Conservation (phyloP, 176 grass and related monocot genomes). For the Carex parvula region DNA sequence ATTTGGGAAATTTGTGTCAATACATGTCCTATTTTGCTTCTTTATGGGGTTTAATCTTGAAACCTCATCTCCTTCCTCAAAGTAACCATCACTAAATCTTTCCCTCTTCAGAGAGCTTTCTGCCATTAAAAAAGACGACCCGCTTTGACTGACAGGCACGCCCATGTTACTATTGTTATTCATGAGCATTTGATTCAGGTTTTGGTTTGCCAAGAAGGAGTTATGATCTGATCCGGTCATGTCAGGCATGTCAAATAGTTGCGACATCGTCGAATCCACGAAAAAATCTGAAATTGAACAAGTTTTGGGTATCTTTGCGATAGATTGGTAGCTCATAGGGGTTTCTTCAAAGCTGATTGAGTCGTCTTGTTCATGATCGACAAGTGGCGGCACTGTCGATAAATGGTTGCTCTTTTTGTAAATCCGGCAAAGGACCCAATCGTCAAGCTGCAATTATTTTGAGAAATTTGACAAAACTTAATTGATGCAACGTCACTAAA, state of each 20-base stretch:
- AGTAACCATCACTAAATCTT: constrained; percentile 25
- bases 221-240: constrained; percentile 10
- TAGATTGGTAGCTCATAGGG: constrained; percentile 10
- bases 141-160: neutral
- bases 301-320: constrained; percentile 21
- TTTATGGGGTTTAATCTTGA: constrained; percentile 30
- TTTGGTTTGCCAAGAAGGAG: constrained; percentile 1
- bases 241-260: constrained; percentile 35
- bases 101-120: constrained; percentile 26
- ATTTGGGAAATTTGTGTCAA: constrained; percentile 48
- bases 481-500: neutral
- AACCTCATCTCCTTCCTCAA: constrained; percentile 26
- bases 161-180: constrained; percentile 9
- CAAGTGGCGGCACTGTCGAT: constrained; percentile 37
- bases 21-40: constrained; percentile 51
- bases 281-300: constrained; percentile 34
- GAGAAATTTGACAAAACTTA: constrained; percentile 1
- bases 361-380: constrained; percentile 52
- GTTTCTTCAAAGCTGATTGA: constrained; percentile 31
- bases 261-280: constrained; percentile 27
- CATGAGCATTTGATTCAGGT: constrained; percentile 13
- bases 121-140: constrained; percentile 1
- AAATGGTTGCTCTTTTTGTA: constrained; percentile 70
- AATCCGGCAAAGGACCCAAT: constrained; percentile 97
- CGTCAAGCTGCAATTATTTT: constrained; percentile 57